Conservation (phyloP, 192 early-diverging fungal species). For the Linnemannia hyalina region DNA sequence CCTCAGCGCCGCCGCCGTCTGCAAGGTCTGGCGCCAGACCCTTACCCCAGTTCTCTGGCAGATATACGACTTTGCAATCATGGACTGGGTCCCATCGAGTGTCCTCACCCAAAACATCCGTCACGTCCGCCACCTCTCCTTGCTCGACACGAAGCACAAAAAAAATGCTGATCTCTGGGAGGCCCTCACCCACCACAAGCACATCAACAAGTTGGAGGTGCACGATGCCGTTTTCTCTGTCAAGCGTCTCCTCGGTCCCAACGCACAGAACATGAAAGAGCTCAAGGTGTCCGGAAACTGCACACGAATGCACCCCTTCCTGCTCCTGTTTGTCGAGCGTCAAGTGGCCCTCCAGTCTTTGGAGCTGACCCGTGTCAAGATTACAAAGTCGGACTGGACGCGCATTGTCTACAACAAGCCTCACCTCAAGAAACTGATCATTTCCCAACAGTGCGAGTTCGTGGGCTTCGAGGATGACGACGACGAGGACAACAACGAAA, state of each 20-base stretch:
- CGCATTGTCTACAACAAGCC: not conserved
- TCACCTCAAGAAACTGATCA: not conserved
- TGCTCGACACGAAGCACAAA: not conserved
- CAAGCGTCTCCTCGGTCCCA: not conserved
- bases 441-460: not conserved
- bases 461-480: too few relatives aligned
- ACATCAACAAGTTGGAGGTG: not conserved
- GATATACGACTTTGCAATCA: not conserved
- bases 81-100: too few relatives aligned
- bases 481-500: not conserved
- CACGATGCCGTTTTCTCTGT: not conserved
- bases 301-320: not conserved
- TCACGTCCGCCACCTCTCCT: not conserved
- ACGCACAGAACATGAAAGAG: not conserved
- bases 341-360: not conserved
- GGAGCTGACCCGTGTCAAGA: not conserved
- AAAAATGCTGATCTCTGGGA: not conserved
- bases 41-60: not conserved
- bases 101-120: not conserved
- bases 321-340: not conserved
- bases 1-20: not conserved
- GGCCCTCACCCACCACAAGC: not conserved
- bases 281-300: not conserved
- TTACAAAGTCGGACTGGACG: not conserved
- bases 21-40: not conserved